These are phyloP conservation scores for Geum urbanum DNA, from an alignment of 306 rosid genomes.

Conservation along the genomic window DNA sequence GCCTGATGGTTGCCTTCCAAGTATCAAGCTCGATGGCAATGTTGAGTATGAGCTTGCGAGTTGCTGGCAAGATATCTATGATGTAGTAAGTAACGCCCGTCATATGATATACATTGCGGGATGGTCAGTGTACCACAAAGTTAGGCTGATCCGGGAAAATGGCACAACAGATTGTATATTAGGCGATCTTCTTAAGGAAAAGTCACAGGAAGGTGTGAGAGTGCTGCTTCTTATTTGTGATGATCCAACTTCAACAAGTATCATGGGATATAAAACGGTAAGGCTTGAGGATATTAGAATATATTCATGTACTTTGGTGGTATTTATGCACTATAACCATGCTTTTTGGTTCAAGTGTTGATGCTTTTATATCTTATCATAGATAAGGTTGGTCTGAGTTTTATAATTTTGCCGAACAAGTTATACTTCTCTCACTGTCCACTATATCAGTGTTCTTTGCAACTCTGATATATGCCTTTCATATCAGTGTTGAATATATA, in stretches of 20 bases:
- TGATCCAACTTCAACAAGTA: conserved; percentile 74
- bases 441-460: not conserved
- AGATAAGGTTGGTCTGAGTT: not conserved
- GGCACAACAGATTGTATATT: conserved; percentile 34
- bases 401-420: not conserved
- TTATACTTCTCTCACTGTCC: not conserved
- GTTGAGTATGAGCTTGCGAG: conserved; percentile 42
- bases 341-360: not conserved
- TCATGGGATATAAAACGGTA: conserved; percentile 69
- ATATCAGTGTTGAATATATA: not conserved
- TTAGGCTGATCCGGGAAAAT: conserved; percentile 52
- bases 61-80: conserved; percentile 75
- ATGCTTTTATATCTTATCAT: not conserved
- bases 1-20: conserved; percentile 49
- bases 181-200: conserved; percentile 74
- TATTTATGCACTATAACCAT: not conserved
- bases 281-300: conserved; percentile 16
- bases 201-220: conserved; percentile 87
- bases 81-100: conserved; percentile 64
- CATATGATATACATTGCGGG: conserved; percentile 73
- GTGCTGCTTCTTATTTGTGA: conserved; percentile 91
- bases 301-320: conserved; percentile 1
- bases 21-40: conserved; percentile 41
- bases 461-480: not conserved
- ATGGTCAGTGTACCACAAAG: conserved; percentile 83